Conservation (phyloP, 2,329 filamentous ascomycete species). For the Arthrobotrys pseudoclavata region DNA sequence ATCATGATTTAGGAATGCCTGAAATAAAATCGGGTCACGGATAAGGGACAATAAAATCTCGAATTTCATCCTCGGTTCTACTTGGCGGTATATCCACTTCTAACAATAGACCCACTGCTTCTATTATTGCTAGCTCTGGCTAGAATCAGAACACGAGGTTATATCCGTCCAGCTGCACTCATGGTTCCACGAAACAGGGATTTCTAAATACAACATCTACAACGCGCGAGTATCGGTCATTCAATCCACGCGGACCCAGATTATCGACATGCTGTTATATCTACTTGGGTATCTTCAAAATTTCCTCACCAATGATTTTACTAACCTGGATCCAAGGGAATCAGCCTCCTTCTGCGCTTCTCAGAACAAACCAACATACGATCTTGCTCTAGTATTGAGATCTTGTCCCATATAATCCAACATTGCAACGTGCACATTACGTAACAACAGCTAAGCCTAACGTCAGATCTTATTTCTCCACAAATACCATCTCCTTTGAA, state of each 20-base stretch:
- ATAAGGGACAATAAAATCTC: background rate
- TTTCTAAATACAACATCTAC: conserved; percentile 14
- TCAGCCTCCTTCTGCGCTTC: no score
- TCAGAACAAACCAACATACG: no score
- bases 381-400: no score
- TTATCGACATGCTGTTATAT: no score
- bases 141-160: no score
- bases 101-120: background rate
- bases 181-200: conserved; percentile 18
- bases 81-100: background rate
- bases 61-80: background rate
- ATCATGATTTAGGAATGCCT: background rate
- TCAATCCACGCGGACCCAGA: background rate
- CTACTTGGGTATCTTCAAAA: background rate
- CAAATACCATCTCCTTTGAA: no score
- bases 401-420: no score
- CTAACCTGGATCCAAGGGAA: no score
- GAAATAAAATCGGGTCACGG: background rate
- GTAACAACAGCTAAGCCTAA: background rate
- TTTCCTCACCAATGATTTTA: background rate
- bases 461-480: no score
- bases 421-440: background rate
- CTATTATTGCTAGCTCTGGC: no score
- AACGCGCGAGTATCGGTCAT: background rate
- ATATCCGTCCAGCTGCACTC: background rate